Conservation (phyloP, 192 early-diverging fungal species). For the Mycoemilia scoparia region DNA sequence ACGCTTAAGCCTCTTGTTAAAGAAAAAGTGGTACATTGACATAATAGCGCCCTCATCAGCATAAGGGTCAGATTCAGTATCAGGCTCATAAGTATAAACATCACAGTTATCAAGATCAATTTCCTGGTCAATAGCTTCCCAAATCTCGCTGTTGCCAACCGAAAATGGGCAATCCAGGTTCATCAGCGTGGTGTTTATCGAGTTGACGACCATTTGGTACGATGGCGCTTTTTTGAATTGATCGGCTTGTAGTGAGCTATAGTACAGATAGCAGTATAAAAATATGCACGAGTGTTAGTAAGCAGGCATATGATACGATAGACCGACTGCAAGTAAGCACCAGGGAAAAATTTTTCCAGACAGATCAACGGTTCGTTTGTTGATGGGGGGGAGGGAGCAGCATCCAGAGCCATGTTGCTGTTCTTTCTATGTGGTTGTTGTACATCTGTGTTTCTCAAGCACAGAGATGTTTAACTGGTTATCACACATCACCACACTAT, state of each 20-base stretch:
- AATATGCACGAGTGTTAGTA: no score
- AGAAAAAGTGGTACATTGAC: slow-evolving; percentile 97
- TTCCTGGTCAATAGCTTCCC: slow-evolving; percentile 72
- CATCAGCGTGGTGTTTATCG: slow-evolving; percentile 69
- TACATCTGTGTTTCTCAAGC: no score
- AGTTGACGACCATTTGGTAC: slow-evolving; percentile 51
- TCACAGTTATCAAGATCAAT: slow-evolving; percentile 71
- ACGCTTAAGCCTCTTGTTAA: slow-evolving; percentile 75
- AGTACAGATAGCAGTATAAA: no score
- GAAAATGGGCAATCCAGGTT: slow-evolving; percentile 43
- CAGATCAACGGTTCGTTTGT: no score
- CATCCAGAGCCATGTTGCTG: no score
- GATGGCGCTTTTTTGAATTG: slow-evolving; percentile 47
- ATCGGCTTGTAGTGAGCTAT: slow-evolving; percentile 30
- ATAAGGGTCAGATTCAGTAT: slow-evolving; percentile 76
- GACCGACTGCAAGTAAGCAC: no score
- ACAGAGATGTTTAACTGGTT: no score
- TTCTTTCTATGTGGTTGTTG: no score
- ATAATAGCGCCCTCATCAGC: slow-evolving; percentile 76
- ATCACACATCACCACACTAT: no score
- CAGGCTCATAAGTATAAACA: slow-evolving; percentile 80
- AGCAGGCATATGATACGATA: no score
- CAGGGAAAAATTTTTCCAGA: no score
- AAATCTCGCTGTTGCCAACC: slow-evolving; percentile 38
- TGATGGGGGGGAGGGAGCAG: no score